Evolutionary conservation across 352 stramenopile species (phyloP).

Genomic region (Thalassiosira mediterranea): DNA sequence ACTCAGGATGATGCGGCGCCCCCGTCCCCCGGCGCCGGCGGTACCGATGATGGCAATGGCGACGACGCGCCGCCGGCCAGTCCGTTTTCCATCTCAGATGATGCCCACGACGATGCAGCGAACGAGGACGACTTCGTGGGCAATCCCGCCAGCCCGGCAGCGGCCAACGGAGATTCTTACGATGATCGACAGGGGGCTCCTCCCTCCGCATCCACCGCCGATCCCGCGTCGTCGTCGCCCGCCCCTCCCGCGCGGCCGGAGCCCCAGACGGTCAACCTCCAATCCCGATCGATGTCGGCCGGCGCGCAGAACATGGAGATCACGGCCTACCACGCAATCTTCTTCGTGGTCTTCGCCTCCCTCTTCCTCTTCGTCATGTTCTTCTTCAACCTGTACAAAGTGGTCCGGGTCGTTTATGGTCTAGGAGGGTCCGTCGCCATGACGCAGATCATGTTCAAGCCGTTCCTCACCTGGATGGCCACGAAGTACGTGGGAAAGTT

Average conservation of each 20-base stretch:
- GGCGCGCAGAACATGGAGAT: slow-evolving; percentile 76
- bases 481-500: slow-evolving; percentile 18
- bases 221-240: neutral
- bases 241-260: neutral
- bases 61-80: neutral
- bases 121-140: slow-evolving; percentile 21
- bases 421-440: slow-evolving; percentile 52
- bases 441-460: slow-evolving; percentile 41
- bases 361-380: slow-evolving; percentile 88
- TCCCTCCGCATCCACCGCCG: no score
- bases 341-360: slow-evolving; percentile 86
- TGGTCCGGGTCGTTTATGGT: slow-evolving; percentile 83
- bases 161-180: neutral
- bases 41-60: neutral
- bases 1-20: neutral
- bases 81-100: slow-evolving; percentile 22
- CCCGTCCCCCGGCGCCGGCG: neutral
- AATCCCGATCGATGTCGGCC: slow-evolving; percentile 12
- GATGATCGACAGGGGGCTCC: no score
- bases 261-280: slow-evolving; percentile 22
- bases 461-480: slow-evolving; percentile 41
- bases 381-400: slow-evolving; percentile 78
- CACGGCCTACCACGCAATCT: slow-evolving; percentile 84
- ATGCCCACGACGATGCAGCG: neutral
- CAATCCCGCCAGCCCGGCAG: slow-evolving; percentile 3